Percentiles rank a stretch among this genome's conserved stretches.
Conservation (phyloP, 805 yeast genomes). For the Yamadazyma endophytica region DNA sequence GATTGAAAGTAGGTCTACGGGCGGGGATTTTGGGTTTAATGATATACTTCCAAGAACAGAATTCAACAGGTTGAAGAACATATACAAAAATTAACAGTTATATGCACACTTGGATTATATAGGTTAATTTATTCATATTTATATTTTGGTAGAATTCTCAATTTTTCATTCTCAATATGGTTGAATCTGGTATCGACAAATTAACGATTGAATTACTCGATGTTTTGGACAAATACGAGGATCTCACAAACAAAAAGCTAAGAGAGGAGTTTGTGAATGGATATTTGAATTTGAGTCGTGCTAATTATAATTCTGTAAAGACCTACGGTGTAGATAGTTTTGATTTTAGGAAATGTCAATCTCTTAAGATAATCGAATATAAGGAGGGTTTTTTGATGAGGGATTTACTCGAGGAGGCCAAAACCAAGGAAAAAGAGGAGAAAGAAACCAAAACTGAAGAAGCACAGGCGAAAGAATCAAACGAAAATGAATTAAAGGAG, state of each 20-base stretch:
- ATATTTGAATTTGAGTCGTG: slow-evolving; percentile 39
- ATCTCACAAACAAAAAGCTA: slow-evolving; percentile 13
- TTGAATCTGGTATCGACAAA: not conserved
- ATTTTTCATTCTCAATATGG: not conserved
- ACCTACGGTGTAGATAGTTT: slow-evolving; percentile 37
- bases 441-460: not conserved
- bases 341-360: slow-evolving; percentile 30
- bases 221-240: slow-evolving; percentile 29
- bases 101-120: too few relatives aligned
- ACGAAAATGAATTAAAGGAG: too few relatives aligned
- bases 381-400: not conserved
- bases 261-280: slow-evolving; percentile 26
- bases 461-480: not conserved
- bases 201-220: slow-evolving; percentile 20
- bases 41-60: slow-evolving; percentile 44
- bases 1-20: slow-evolving; percentile 28
- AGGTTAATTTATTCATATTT: not conserved
- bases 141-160: not conserved
- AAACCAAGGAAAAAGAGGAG: not conserved
- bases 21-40: slow-evolving; percentile 38
- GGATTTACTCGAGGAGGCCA: not conserved
- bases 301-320: slow-evolving; percentile 29
- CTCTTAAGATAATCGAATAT: slow-evolving; percentile 15
- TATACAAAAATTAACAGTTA: slow-evolving; percentile 27
- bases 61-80: slow-evolving; percentile 34